Conservation (phyloP, 176 grass and related monocot species). For the Zoysia pacifica region DNA sequence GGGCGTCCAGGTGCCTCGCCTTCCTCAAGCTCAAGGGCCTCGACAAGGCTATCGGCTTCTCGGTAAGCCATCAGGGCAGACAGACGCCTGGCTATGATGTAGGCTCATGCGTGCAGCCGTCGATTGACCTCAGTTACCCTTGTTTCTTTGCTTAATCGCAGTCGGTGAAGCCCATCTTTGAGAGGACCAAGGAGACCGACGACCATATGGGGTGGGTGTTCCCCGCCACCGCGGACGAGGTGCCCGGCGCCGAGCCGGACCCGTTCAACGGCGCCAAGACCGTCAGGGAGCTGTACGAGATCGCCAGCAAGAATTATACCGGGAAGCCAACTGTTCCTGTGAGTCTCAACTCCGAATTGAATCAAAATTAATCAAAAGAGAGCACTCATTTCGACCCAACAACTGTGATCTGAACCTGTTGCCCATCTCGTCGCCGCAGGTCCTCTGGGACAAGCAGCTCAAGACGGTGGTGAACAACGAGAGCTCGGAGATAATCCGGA, state of each 20-base stretch:
- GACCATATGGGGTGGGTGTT: conserved; percentile 94
- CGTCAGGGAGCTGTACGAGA: conserved; percentile 80
- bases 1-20: conserved; percentile 88
- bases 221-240: conserved; percentile 57
- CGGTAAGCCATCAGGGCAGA: conserved; percentile 46
- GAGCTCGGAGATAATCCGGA: conserved; percentile 94
- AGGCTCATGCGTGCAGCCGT: not conserved
- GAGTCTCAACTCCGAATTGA: conserved; percentile 11
- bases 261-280: conserved; percentile 66
- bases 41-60: conserved; percentile 64
- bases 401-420: not conserved
- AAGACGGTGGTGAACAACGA: conserved; percentile 95
- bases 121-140: not conserved
- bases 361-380: not conserved
- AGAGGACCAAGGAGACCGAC: conserved; percentile 74
- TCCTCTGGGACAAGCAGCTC: conserved; percentile 90
- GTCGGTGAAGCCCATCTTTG: conserved; percentile 85
- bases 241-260: conserved; percentile 67
- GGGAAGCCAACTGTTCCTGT: conserved; percentile 91
- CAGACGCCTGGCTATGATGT: not conserved
- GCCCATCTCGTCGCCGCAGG: conserved; percentile 42
- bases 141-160: not conserved
- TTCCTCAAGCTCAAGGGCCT: conserved; percentile 95
- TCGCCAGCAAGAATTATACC: conserved; percentile 71
- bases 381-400: not conserved